Percentiles rank a stretch among this genome's conserved stretches.
These are phyloP conservation scores for Glarea lozoyensis DNA, from an alignment of 495 filamentous ascomycete genomes.

Conservation along the genomic window DNA sequence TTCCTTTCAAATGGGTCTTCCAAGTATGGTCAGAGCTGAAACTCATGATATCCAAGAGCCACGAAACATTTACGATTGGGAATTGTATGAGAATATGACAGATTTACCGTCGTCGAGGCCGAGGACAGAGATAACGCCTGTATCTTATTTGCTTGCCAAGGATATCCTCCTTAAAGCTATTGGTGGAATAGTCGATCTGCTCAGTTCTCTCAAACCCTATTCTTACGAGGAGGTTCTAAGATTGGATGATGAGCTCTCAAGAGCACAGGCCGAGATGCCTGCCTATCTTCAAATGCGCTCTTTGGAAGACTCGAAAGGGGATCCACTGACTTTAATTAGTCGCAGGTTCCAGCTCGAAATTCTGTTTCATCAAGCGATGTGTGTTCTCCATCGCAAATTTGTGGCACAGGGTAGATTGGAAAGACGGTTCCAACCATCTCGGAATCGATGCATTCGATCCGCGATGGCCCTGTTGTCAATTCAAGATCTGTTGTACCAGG, in stretches of 20 bases:
- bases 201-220: conserved; percentile 22
- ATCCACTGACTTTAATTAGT: conserved; percentile 53
- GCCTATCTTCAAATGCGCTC: conserved; percentile 48
- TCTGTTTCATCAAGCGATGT: conserved; percentile 61
- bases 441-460: conserved; percentile 18
- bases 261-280: conserved; percentile 46
- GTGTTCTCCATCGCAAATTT: conserved; percentile 67
- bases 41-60: conserved; percentile 25
- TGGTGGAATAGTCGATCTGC: conserved; percentile 30
- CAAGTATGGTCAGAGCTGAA: conserved; percentile 20
- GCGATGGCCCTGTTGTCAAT: conserved; percentile 13
- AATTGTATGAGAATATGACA: conserved; percentile 34
- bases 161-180: conserved; percentile 26
- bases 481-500: conserved; percentile 8
- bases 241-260: conserved; percentile 33
- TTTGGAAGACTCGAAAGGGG: conserved; percentile 49
- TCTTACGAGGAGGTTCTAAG: conserved; percentile 8
- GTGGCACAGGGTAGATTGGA: conserved; percentile 38
- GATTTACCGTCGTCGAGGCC: conserved; percentile 36
- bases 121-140: conserved; percentile 32
- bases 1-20: conserved; percentile 29
- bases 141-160: conserved; percentile 43
- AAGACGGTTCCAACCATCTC: conserved; percentile 10
- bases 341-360: conserved; percentile 59
- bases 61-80: conserved; percentile 33